Base-by-base conservation (phyloP, 2,329 filamentous ascomycete genomes). In the Trichothecium roseum region DNA sequence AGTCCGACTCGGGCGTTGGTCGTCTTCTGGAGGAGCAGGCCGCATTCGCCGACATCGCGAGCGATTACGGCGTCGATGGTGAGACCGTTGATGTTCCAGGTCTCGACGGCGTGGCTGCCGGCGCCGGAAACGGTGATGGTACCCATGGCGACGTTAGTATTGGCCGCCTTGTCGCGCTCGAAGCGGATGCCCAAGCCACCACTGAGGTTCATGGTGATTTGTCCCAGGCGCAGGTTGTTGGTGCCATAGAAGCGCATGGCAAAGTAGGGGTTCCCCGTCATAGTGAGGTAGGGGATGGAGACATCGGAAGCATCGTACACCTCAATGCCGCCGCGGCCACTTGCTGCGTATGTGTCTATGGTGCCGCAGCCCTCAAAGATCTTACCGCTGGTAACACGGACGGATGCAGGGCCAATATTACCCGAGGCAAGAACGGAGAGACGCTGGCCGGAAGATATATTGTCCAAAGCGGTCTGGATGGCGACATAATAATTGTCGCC, bases 181-280 rank as follows among this genome's bases (percentile, higher is more conserved):
- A 37, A 37, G 6, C 35, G 35, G 17, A 37, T 37, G 10, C 35
- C 35, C n/a, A 37, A 18, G 17, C 35, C 35, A 18, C 35, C 35
- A 28, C 35, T 37, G n/a, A 37, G 29, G 35, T 37, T 32, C 28
- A 37, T 24, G 17, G 22, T 24, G 18, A 37, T 37, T 15, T 37
- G 8, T 2, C 35, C 35, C n/a, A 37, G 35, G 13, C 31, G n/a
- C 35, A 37, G 29, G 28, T 37, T 37, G 17, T 14, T 12, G 12
- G 35, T 37, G 9, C 35, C 35, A 4, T 16, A 32, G 18, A 37
- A 31, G 5, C 28, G 35, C 18, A 37, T 16, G 18, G 28, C 35
- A 22, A 37, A 37, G 28, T 37, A 37, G 15, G 35, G 35, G 28
- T 37, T 37, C 12, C 35, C 35, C 13, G 35, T 37, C 35, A 37